A percentile compares a stretch with the other conserved stretches of the same genome.
phyloP scores from a whole-genome alignment of 192 early-diverging fungal genomes.

The Spinellus fusiger region DNA sequence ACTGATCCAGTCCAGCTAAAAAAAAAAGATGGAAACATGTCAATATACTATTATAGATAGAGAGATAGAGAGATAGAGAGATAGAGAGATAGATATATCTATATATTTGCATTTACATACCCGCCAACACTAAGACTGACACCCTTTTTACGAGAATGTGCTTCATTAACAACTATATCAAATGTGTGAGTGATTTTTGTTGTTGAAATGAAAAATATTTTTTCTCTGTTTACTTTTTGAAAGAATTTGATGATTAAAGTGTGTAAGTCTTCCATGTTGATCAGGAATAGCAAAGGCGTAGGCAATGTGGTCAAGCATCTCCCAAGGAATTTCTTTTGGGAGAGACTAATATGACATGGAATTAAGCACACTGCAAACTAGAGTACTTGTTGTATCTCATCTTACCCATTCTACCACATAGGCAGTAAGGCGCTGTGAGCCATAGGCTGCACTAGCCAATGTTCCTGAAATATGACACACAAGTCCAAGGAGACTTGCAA shows the following conservation, averaged over 20 bases:
- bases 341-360: constrained; percentile 9
- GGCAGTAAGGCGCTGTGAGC: constrained; percentile 3
- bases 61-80: not conserved
- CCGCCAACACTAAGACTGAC: constrained; percentile 30
- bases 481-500: not conserved
- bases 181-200: not conserved
- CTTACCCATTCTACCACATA: constrained; percentile 24
- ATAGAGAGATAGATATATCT: not conserved
- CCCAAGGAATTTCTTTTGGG: constrained; percentile 26
- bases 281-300: constrained; percentile 50
- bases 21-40: not conserved
- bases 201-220: not conserved
- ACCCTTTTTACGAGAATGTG: constrained; percentile 18
- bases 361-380: not conserved
- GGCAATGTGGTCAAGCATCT: constrained; percentile 52
- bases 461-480: not conserved
- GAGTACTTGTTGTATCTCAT: not conserved
- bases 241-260: constrained; percentile 22
- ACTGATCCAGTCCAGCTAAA: constrained; percentile 32
- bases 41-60: not conserved
- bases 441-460: not conserved
- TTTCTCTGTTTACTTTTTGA: constrained; percentile 5
- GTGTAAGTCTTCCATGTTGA: constrained; percentile 12
- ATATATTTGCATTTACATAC: constrained; percentile 1
- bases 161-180: constrained; percentile 16